Evolutionary conservation across 441 rosid species (phyloP), one percentile per base, ranked within the genome.

Genomic region (Flueggea neowawraea): DNA sequence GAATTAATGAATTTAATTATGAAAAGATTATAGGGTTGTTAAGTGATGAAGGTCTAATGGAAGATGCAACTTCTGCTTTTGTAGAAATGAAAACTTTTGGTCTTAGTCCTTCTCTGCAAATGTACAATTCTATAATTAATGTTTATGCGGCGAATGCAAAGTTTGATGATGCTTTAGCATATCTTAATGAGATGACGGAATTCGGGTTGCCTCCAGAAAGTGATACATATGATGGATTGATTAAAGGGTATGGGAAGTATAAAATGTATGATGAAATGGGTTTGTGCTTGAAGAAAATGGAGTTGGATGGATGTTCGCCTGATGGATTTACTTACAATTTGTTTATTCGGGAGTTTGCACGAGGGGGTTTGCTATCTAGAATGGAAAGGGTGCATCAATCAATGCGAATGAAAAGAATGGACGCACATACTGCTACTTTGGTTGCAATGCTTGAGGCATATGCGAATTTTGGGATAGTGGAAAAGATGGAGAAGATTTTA

Each of bases 241-340:
- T 91, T 70, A 71, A 65, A 78, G 88, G 84, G 4, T 91, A 82
- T 8, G 88, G 91, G 52, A 80, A 74, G 57, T 70, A 75, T 60
- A 72, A 77, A 65, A 81, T 77, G 90, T 90, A 81, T 58, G 89
- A 87, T 75, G 85, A 82, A 71, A 82, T 90, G 58, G 78, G 73
- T 55, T 36, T 48, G 69, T 90, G 91, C 61, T n/a, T 86, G 67
- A 88, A 73, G 78, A 71, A 53, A 61, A 90, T 90, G 91, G 81
- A 84, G 74, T 51, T 58, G 58, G 83, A 81, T 31, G 76, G 87
- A 39, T 84, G 86, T 64, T 65, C 53, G 5, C 85, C 81, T 48
- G 95, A 88, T 57, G 79, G 64, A 6, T 36, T 69, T 12, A 90
- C 95, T 22, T 90, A 78, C 67, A 90, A 90, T 78, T 67, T 88